These are phyloP conservation scores for Picea sitchensis DNA, from an alignment of 75 land plant genomes.

Conservation along the genomic window DNA sequence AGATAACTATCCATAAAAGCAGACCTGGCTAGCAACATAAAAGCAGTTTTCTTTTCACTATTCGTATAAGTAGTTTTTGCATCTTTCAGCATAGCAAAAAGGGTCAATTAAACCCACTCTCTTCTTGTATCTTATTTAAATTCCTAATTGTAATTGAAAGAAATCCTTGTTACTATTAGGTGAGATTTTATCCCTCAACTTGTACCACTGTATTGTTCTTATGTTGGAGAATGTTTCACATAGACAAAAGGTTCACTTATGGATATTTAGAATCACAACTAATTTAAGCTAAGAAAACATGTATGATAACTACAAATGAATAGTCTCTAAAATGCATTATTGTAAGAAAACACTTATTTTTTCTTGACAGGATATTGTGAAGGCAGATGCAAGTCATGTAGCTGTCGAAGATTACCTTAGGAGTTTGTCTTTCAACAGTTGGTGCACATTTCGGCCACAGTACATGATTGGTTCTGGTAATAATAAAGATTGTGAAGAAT, in stretches of 20 bases:
- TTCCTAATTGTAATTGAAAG: background rate
- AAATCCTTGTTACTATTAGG: background rate
- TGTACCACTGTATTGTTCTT: background rate
- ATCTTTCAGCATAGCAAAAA: background rate
- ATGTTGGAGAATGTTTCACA: background rate
- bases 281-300: background rate
- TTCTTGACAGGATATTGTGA: conserved; percentile 67
- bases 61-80: background rate
- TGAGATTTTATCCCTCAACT: background rate
- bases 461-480: conserved; percentile 99
- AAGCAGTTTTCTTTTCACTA: background rate
- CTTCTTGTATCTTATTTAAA: background rate
- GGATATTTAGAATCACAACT: background rate
- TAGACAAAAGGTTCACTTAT: background rate
- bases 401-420: conserved; percentile 77
- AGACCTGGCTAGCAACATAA: background rate
- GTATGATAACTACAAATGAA: background rate
- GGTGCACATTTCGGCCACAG: conserved; percentile 92
- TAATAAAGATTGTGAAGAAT: conserved; percentile 99
- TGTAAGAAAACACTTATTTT: background rate
- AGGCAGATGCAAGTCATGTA: conserved; percentile 87
- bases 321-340: background rate
- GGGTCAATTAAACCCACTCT: background rate
- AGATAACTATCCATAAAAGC: too few species aligned
- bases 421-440: conserved; percentile 57